Base-by-base conservation (phyloP, 495 filamentous ascomycete genomes). In the Daldinia caldariorum region DNA sequence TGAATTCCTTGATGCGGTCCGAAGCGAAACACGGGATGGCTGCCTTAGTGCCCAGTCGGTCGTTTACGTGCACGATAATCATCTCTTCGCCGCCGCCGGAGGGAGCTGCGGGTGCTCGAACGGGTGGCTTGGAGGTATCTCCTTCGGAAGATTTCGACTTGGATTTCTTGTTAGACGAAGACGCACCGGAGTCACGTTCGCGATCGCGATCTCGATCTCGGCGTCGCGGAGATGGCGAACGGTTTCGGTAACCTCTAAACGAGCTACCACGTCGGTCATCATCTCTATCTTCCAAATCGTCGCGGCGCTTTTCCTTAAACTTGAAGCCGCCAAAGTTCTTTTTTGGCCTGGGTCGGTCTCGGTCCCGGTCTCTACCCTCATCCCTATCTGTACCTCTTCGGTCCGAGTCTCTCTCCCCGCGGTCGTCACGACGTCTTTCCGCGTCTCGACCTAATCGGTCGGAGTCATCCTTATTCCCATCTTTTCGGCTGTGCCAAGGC, bases 51-150 rank as follows among this genome's bases (percentile, higher is more conserved):
- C 94, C 94, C 22, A 97, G 82, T 29, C 94, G 87, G 80, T 97
- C 94, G 75, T 97, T 97, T 69, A 97, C 90, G 72, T 93, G 87
- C 14, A 97, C 94, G 22, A 95, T 86, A 60, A 97, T 97, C 91
- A 97, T 94, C 35, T 90, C 89, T 76, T 94, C 92, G 3, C 83
- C 79, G 22, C 78, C 63, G 0, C 70, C 64, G 9, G 74, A 58
- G n/a, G 79, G 74, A 8, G 79, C 64, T 8, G 77, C 74, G 7
- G 79, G 71, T 41, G 76, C 60, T 51, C 72, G 66, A 9, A 50
- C 71, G 4, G 63, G 78, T 39, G 66, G 74, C 20, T 75, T 71
- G 43, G 73, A 70, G 34, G 75, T 77, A 41, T 77, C 75, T 34
- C 49, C 61, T 63, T 62, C 47, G 66, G 65, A 50, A 56, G 72